These are phyloP conservation scores for Neonectria neomacrospora DNA, from an alignment of 2,329 filamentous ascomycete genomes.

Conservation along the genomic window DNA sequence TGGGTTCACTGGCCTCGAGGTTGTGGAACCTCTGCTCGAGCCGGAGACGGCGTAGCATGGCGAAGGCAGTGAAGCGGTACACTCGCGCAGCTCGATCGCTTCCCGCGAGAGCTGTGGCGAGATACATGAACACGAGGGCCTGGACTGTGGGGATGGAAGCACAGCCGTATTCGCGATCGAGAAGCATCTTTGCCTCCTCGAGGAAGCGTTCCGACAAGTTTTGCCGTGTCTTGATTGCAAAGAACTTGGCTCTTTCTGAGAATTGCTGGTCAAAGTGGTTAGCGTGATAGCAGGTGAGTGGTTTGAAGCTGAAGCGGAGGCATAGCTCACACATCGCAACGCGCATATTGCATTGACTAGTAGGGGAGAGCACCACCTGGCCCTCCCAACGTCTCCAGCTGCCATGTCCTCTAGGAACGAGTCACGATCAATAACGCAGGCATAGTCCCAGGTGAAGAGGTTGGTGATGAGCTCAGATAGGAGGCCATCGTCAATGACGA, in stretches of 20 bases:
- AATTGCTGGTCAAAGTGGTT: not conserved
- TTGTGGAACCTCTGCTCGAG: not conserved
- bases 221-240: not conserved
- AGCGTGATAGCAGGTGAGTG: not conserved
- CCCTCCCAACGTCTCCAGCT: not conserved
- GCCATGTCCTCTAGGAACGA: not conserved
- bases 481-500: slow-evolving; percentile 3
- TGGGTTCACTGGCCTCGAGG: not conserved
- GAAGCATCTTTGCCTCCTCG: not conserved
- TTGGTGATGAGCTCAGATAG: slow-evolving; percentile 3
- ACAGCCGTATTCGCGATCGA: not conserved
- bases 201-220: not conserved
- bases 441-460: slow-evolving; percentile 7
- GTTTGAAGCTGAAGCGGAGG: not conserved
- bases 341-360: slow-evolving; percentile 9
- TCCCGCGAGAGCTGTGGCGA: not conserved
- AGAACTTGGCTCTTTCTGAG: not conserved
- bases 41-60: not conserved
- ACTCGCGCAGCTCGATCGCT: slow-evolving; percentile 1
- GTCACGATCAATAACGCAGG: not conserved
- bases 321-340: slow-evolving; percentile 1
- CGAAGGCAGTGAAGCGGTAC: slow-evolving; percentile 7
- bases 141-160: slow-evolving; percentile 4
- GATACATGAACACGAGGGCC: slow-evolving; percentile 7
- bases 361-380: slow-evolving; percentile 2